Base-by-base conservation (phyloP, 129 eudicot species). In the Tagetes erecta region DNA sequence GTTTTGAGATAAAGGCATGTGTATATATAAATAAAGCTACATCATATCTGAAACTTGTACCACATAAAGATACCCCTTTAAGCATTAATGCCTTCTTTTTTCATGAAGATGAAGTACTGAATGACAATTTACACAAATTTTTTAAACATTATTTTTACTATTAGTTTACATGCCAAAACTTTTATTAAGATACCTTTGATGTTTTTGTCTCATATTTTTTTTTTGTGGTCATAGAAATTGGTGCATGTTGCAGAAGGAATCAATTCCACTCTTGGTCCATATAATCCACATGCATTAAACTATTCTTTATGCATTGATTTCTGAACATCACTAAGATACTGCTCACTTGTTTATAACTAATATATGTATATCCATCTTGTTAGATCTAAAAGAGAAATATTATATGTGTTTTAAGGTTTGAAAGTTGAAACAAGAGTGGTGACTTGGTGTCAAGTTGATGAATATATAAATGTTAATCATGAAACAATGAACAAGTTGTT, bases 211-310 rank as follows among this genome's bases (percentile, higher is more conserved):
- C 40, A 64, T 71, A 45, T 33, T 30, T 71, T 55, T 39, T 39
- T 20, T 20, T 20, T 20, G 27, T 79, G 36, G 74, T 55, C 78
- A 53, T 79, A 11, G 73, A 65, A 79, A 79, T 6, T 40, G 70
- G 51, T 72, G 83, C 75, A 45, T 72, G 60, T 72, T 79, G 74
- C 78, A 79, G 70, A 44, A 72, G 83, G 83, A 79, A 79, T 79
- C 83, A 72, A 79, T 66, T 79, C 83, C 78, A 79, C 74, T 55
- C 68, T 66, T 66, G 79, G 78, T 31, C 34, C 6, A 44, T 44
- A n/a, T 64, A 64, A 64, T 64, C 70, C 70, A 39, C 70, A 64
- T 12, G 30, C 47, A 53, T 52, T 79, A 64, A 64, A 78, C 72
- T 52, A 78, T 7, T 71, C 67, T 45, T 64, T 10, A 33, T 56